Conservation (phyloP, 2,329 filamentous ascomycete genomes). For the Penicillium sp. region DNA sequence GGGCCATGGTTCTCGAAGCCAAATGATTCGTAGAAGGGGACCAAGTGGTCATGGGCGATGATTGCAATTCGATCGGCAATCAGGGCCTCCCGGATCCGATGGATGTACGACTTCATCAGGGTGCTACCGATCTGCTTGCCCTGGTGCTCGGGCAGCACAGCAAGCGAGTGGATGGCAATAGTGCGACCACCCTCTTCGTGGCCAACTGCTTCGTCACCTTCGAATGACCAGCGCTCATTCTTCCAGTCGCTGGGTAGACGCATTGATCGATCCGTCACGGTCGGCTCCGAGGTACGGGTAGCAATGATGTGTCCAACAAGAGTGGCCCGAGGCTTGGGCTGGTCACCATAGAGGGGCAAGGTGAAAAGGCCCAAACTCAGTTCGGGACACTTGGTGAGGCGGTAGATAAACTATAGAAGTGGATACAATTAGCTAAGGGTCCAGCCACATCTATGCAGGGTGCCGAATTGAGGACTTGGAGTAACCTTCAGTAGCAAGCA, state of each 20-base stretch:
- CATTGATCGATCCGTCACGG: conserved; percentile 78
- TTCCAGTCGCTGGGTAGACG: conserved; percentile 68
- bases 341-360: conserved; percentile 52
- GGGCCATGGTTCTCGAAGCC: conserved; percentile 70
- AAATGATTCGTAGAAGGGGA: conserved; percentile 74
- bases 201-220: conserved; percentile 54
- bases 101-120: conserved; percentile 73
- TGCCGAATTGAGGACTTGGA: background rate
- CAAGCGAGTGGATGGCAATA: conserved; percentile 79
- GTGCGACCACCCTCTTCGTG: conserved; percentile 74
- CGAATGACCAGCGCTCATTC: conserved; percentile 42
- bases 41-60: conserved; percentile 72
- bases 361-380: conserved; percentile 80
- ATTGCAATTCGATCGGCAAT: conserved; percentile 73
- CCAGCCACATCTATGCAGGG: background rate
- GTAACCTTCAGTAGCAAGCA: background rate
- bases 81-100: conserved; percentile 70
- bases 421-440: conserved; percentile 13
- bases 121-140: conserved; percentile 71
- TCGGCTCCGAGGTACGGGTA: conserved; percentile 64
- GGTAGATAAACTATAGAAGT: conserved; percentile 67
- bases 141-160: conserved; percentile 74
- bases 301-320: conserved; percentile 78
- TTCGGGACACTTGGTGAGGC: conserved; percentile 72
- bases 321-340: conserved; percentile 60